These are phyloP conservation scores for Pseudonitzschia delicatissima DNA, from an alignment of 108 stramenopile genomes.

Conservation along the genomic window DNA sequence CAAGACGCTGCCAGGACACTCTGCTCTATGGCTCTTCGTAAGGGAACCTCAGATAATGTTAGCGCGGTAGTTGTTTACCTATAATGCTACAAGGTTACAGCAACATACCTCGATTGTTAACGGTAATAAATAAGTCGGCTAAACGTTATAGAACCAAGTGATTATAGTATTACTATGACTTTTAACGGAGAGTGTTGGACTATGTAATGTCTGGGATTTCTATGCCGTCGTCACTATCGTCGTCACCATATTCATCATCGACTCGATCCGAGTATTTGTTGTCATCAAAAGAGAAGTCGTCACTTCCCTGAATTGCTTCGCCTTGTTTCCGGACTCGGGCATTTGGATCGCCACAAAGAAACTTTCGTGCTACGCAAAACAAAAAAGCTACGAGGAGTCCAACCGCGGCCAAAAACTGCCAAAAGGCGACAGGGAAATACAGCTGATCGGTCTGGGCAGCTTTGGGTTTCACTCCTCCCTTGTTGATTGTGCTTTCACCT, in stretches of 20 bases:
- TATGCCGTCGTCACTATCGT: conserved; percentile 15
- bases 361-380: too few species aligned
- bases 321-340: too few species aligned
- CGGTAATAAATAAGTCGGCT: too few species aligned
- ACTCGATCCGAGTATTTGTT: conserved; percentile 21
- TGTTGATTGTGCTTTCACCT: conserved; percentile 16
- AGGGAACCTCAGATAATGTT: conserved; percentile 77
- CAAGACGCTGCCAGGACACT: conserved; percentile 60
- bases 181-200: not conserved
- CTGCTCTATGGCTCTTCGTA: conserved; percentile 66
- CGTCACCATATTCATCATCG: conserved; percentile 12
- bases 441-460: conserved; percentile 6
- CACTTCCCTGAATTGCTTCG: too few species aligned
- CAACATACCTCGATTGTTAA: too few species aligned
- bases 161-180: not conserved
- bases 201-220: conserved; percentile 10
- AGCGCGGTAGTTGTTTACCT: conserved; percentile 68
- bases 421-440: not conserved
- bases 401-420: conserved; percentile 4
- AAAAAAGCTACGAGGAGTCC: conserved; percentile 3
- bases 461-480: conserved; percentile 23
- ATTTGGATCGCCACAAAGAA: too few species aligned
- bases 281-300: conserved; percentile 26
- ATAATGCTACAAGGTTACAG: too few species aligned
- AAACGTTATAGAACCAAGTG: not conserved